phyloP scores from a whole-genome alignment of 768 basidiomycete species.

The Rhodotorula babjevae region DNA sequence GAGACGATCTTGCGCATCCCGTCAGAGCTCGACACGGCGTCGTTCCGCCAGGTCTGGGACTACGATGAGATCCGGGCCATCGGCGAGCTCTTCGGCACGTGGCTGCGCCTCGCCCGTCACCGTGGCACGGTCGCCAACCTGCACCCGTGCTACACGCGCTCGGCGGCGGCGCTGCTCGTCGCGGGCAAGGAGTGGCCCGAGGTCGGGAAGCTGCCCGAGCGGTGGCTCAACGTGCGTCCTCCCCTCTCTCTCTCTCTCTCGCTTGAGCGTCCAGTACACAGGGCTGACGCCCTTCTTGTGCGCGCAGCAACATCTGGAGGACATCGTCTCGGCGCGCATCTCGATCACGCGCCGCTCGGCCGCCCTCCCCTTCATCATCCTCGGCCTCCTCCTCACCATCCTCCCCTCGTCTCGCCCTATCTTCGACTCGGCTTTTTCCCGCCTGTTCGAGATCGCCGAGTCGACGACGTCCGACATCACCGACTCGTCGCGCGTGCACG shows the following conservation, averaged over 20 bases:
- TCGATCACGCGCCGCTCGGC: slow-evolving; percentile 39
- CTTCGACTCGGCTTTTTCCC: slow-evolving; percentile 24
- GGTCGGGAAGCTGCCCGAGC: slow-evolving; percentile 16
- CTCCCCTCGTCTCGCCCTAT: slow-evolving; percentile 21
- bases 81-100: slow-evolving; percentile 31
- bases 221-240: slow-evolving; percentile 30
- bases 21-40: slow-evolving; percentile 21
- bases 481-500: slow-evolving; percentile 34
- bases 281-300: too few species aligned
- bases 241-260: rapidly evolving
- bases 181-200: slow-evolving; percentile 33
- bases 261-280: too few species aligned
- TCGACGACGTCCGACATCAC: slow-evolving; percentile 28
- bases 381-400: slow-evolving; percentile 32
- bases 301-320: slow-evolving; percentile 25
- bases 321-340: slow-evolving; percentile 34
- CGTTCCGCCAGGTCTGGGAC: slow-evolving; percentile 21
- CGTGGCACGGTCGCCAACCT: slow-evolving; percentile 32
- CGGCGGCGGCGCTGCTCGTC: slow-evolving; percentile 17
- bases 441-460: slow-evolving; percentile 37
- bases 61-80: slow-evolving; percentile 29
- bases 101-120: slow-evolving; percentile 32
- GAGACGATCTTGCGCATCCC: slow-evolving; percentile 36
- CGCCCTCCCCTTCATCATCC: slow-evolving; percentile 37
- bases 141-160: slow-evolving; percentile 34